Evolutionary conservation across 192 early-diverging fungal genomes (phyloP).

Genomic region (Polychytrium aggregatum): DNA sequence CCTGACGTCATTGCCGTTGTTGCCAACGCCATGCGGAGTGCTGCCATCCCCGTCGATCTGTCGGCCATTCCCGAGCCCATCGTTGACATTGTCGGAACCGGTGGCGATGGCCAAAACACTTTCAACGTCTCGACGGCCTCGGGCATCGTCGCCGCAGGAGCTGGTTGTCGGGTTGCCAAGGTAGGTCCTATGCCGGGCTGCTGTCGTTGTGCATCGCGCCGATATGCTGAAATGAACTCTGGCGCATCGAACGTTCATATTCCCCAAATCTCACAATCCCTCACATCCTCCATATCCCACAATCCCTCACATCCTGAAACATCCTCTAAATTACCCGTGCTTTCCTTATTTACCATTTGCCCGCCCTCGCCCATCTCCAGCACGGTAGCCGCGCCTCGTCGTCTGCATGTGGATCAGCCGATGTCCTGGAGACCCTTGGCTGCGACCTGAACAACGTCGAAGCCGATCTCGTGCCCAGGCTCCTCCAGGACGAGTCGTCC

Average conservation of each 20-base stretch:
- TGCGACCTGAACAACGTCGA: conserved; percentile 57
- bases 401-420: conserved; percentile 85
- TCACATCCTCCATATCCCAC: too few relatives aligned
- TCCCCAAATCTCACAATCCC: too few relatives aligned
- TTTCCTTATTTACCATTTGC: too few relatives aligned
- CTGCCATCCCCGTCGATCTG: conserved; percentile 41
- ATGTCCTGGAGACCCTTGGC: conserved; percentile 77
- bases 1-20: conserved; percentile 69
- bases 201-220: background rate
- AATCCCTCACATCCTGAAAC: too few relatives aligned
- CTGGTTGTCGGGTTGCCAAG: conserved; percentile 82
- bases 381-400: conserved; percentile 90
- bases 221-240: too few relatives aligned
- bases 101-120: conserved; percentile 96
- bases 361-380: conserved; percentile 15
- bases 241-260: too few relatives aligned
- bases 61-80: conserved; percentile 16
- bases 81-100: conserved; percentile 93
- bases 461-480: conserved; percentile 51
- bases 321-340: too few relatives aligned
- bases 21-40: conserved; percentile 60
- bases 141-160: conserved; percentile 83
- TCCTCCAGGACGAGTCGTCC: conserved; percentile 42
- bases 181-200: conserved; percentile 23
- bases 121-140: conserved; percentile 94